A percentile compares a stretch with the other conserved stretches of the same genome.
Conservation (phyloP, 2,329 filamentous ascomycete genomes). For the Gaeumannomyces tritici region DNA sequence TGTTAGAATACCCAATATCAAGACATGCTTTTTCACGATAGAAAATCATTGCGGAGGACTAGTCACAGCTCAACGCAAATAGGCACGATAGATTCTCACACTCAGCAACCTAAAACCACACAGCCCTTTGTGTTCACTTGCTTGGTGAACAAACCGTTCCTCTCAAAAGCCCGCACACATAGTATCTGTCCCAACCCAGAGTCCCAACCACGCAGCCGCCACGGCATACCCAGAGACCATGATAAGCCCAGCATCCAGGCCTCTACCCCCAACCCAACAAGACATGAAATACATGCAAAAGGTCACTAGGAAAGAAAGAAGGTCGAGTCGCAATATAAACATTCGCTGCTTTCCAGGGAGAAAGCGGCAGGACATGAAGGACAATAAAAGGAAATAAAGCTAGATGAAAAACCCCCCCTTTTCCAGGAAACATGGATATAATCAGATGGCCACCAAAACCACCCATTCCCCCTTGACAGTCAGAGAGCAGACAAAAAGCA, state of each 20-base stretch:
- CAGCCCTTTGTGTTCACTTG: too few relatives aligned
- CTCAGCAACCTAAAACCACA: background rate
- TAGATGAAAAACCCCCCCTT: background rate
- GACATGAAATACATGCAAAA: background rate
- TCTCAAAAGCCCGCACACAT: background rate
- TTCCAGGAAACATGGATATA: background rate
- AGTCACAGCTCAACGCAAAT: background rate
- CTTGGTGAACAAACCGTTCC: too few relatives aligned
- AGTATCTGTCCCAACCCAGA: background rate
- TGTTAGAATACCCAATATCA: background rate
- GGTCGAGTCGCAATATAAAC: background rate
- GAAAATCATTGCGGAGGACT: too few relatives aligned
- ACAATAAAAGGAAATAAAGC: background rate
- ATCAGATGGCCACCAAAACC: background rate
- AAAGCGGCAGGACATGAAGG: background rate
- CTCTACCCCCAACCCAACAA: background rate
- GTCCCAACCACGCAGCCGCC: background rate
- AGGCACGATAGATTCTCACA: background rate
- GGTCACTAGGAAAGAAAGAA: background rate
- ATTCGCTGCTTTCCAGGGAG: background rate
- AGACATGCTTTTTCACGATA: too few relatives aligned
- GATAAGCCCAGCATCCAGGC: background rate
- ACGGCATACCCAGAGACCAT: too few relatives aligned
- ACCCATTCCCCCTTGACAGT: background rate
- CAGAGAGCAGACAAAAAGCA: background rate